Evolutionary conservation across 805 yeast species (phyloP).

Genomic region (Ogataea chonburiensis): DNA sequence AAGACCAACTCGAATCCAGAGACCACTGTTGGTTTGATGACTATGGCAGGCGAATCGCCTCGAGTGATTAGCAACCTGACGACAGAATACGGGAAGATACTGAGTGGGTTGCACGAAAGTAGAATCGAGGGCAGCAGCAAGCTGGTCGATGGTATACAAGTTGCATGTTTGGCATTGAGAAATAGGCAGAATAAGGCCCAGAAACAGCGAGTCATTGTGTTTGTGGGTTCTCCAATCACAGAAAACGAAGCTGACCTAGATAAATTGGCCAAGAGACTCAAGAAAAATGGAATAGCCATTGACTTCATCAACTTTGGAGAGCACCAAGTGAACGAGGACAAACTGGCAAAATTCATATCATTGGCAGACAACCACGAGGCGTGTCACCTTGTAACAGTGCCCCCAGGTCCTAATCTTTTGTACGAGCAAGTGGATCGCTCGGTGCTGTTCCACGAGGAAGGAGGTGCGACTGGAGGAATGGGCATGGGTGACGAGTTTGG

Average conservation of each 20-base stretch:
- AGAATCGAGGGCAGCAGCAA: conserved; percentile 66
- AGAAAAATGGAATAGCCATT: conserved; percentile 86
- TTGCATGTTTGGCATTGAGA: conserved; percentile 89
- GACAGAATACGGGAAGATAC: conserved; percentile 78
- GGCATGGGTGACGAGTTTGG: conserved; percentile 51
- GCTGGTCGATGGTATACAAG: conserved; percentile 82
- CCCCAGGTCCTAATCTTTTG: conserved; percentile 83
- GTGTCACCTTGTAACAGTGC: conserved; percentile 79
- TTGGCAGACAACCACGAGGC: conserved; percentile 72
- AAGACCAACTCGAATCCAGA: conserved; percentile 91
- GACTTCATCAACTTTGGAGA: conserved; percentile 94
- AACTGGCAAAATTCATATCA: conserved; percentile 75
- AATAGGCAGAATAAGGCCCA: conserved; percentile 95
- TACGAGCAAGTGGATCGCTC: conserved; percentile 80
- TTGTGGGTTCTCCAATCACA: conserved; percentile 82
- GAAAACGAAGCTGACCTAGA: conserved; percentile 72
- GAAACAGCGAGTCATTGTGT: conserved; percentile 83
- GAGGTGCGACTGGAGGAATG: conserved; percentile 43
- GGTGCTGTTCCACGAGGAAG: conserved; percentile 68
- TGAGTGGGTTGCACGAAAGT: conserved; percentile 80
- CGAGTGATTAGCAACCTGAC: conserved; percentile 88
- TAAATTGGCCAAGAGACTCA: conserved; percentile 85
- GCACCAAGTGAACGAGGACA: conserved; percentile 69
- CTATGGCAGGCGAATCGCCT: conserved; percentile 85
- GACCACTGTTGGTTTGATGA: conserved; percentile 86